Percentiles rank a stretch among this genome's conserved stretches.
Conservation (phyloP, 1,284 basidiomycete genomes). For the Exobasidium cylindrosporum region DNA sequence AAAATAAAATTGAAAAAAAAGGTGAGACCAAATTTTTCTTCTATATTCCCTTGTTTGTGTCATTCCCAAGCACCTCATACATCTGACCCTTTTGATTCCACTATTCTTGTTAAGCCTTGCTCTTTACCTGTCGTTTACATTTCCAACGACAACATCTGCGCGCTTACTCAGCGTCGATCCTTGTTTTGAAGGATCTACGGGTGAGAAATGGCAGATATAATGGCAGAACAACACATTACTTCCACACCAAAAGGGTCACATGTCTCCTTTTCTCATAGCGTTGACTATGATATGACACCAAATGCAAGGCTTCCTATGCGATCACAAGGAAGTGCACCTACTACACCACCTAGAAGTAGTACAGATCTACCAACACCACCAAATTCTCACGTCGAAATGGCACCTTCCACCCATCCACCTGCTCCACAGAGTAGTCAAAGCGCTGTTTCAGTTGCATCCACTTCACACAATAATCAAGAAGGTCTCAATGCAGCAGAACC, state of each 20-base stretch:
- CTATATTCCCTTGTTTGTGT: too few relatives aligned
- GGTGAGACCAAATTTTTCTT: too few relatives aligned
- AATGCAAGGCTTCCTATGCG: neutral
- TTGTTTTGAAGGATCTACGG: neutral
- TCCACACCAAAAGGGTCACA: neutral
- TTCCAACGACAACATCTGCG: too few relatives aligned
- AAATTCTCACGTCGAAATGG: conserved; percentile 36
- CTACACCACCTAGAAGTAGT: conserved; percentile 17
- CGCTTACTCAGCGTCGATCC: too few relatives aligned
- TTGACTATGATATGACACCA: neutral
- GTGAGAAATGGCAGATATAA: neutral
- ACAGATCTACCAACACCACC: conserved; percentile 34
- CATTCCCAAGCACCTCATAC: too few relatives aligned
- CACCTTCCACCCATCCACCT: conserved; percentile 22
- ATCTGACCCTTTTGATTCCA: too few relatives aligned
- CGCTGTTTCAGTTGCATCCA: neutral
- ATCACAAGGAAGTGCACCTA: conserved; percentile 8
- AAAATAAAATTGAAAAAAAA: too few relatives aligned
- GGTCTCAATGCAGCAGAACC: neutral
- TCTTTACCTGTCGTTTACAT: too few relatives aligned
- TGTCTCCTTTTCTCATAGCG: neutral
- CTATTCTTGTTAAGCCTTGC: too few relatives aligned
- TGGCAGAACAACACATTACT: neutral
- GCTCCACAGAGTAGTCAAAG: neutral
- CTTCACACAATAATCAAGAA: neutral